Base-by-base conservation (phyloP, 2,329 filamentous ascomycete species). In the Penicillium sp. region DNA sequence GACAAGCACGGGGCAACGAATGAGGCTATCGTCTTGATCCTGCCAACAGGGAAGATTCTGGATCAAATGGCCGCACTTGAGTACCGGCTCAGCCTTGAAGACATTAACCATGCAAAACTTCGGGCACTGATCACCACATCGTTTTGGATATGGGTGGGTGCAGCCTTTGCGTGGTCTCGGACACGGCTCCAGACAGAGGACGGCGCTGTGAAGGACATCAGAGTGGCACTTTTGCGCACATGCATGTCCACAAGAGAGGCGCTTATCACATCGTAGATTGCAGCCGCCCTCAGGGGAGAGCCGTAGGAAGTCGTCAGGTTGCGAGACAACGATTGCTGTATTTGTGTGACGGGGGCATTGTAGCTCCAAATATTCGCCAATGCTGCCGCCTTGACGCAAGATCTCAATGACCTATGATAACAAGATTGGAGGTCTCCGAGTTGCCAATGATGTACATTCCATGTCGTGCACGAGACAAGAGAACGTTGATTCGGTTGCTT, bases 361-460 rank as follows among this genome's bases (percentile, higher is more conserved):
- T 0, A 90, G 77, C 17, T 82, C 79, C 1, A 91, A 71, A 0
- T 64, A 58, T 0, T 67, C 65, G 0, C 87, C 87, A 3, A 90
- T 66, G 38, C 81, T 83, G 2, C 74, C 76, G 0, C 73, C 68
- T 0, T 65, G 64, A 8, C 74, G 60, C 0, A 92, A 73, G 22
- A 88, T 83, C 0, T 74, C 59, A 8, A 88, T 71, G 0, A 91
- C 85, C 0, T 84, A 0, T 73, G 69, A n/a, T n/a, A 0, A 90
- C 79, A 20, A 79, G 73, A 0, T 68, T 68, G 34, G 82, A 88
- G 0, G 87, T 91, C 0, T 82, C 71, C 0, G 85, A 69, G 66
- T 91, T 88, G 1, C 89, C 88, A 37, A 92, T 86, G 17, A 92
- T 77, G 67, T 88, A 90, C 82, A 92, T 86, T 0, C 89, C 88